These are phyloP conservation scores for Phialophora chinensis DNA, from an alignment of 2,329 filamentous ascomycete species.

Conservation along the genomic window DNA sequence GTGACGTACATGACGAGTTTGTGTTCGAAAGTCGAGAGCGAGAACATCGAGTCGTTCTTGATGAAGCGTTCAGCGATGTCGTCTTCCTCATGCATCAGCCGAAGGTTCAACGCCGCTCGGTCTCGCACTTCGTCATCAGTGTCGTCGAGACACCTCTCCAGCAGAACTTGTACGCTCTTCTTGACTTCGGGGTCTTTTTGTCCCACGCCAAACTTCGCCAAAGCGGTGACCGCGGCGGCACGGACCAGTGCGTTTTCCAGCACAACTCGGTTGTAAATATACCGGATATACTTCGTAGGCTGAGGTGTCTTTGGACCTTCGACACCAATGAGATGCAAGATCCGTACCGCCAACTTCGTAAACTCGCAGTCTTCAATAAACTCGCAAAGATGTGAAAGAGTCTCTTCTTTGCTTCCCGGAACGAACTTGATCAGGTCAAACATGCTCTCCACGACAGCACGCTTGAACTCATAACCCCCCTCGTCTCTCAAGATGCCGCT, in stretches of 20 bases:
- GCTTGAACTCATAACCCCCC: slow-evolving; percentile 98
- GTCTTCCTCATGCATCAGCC: slow-evolving; percentile 90
- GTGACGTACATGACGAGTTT: slow-evolving; percentile 98
- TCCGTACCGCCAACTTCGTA: slow-evolving; percentile 93
- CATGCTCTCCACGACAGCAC: slow-evolving; percentile 97
- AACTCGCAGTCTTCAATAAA: slow-evolving; percentile 99
- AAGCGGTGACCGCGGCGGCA: slow-evolving; percentile 90
- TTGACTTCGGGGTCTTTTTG: slow-evolving; percentile 97
- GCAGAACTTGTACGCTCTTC: slow-evolving; percentile 88
- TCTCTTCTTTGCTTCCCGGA: slow-evolving; percentile 79
- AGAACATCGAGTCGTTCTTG: slow-evolving; percentile 96
- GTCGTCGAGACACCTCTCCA: slow-evolving; percentile 93
- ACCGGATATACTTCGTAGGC: slow-evolving; percentile 97
- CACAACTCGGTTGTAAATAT: slow-evolving; percentile 98
- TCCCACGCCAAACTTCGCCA: slow-evolving; percentile 96
- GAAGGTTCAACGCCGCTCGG: slow-evolving; percentile 87
- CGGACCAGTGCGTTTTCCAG: slow-evolving; percentile 95
- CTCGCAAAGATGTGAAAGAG: slow-evolving; percentile 93
- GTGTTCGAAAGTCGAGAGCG: slow-evolving; percentile 91
- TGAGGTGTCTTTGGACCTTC: slow-evolving; percentile 95
- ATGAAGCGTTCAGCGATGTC: slow-evolving; percentile 86
- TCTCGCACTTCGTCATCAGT: slow-evolving; percentile 97
- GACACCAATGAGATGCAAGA: slow-evolving; percentile 88
- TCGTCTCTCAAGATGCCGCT: slow-evolving; percentile 96
- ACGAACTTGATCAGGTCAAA: slow-evolving; percentile 99